These are phyloP conservation scores for Pseudevernia furfuracea DNA, from an alignment of 495 filamentous ascomycete genomes.

Conservation along the genomic window DNA sequence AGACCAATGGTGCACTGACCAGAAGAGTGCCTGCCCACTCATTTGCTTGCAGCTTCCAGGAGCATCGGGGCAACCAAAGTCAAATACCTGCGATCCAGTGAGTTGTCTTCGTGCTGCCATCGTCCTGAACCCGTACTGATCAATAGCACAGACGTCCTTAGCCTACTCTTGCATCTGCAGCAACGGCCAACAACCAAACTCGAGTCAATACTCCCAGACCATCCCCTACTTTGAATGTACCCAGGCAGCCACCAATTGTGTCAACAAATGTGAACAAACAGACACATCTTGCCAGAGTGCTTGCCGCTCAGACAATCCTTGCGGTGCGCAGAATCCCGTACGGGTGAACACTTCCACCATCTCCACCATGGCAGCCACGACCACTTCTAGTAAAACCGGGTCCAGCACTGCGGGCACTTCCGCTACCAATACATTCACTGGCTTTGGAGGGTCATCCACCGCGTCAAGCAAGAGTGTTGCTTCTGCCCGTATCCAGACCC, in stretches of 20 bases:
- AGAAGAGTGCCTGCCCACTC: slow-evolving; percentile 62
- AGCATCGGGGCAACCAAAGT: slow-evolving; percentile 40
- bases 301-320: slow-evolving; percentile 68
- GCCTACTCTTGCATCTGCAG: slow-evolving; percentile 68
- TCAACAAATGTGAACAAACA: slow-evolving; percentile 45
- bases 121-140: neutral
- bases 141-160: slow-evolving; percentile 48
- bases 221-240: slow-evolving; percentile 80
- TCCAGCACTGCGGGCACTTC: slow-evolving; percentile 23
- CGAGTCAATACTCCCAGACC: slow-evolving; percentile 75
- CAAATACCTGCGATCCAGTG: slow-evolving; percentile 69
- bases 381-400: slow-evolving; percentile 36
- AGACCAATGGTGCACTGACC: slow-evolving; percentile 64
- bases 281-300: slow-evolving; percentile 52
- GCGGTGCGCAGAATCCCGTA: slow-evolving; percentile 66
- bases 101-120: slow-evolving; percentile 27
- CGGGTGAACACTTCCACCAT: slow-evolving; percentile 46
- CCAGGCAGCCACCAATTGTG: slow-evolving; percentile 64
- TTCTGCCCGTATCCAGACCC: slow-evolving; percentile 33
- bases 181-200: slow-evolving; percentile 64
- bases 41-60: slow-evolving; percentile 66
- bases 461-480: slow-evolving; percentile 30
- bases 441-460: slow-evolving; percentile 40
- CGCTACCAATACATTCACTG: slow-evolving; percentile 38
- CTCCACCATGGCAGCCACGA: slow-evolving; percentile 39